A percentile compares a stretch with the other conserved stretches of the same genome.
phyloP scores from a whole-genome alignment of 441 rosid species.

The Gossypium gossypioides region DNA sequence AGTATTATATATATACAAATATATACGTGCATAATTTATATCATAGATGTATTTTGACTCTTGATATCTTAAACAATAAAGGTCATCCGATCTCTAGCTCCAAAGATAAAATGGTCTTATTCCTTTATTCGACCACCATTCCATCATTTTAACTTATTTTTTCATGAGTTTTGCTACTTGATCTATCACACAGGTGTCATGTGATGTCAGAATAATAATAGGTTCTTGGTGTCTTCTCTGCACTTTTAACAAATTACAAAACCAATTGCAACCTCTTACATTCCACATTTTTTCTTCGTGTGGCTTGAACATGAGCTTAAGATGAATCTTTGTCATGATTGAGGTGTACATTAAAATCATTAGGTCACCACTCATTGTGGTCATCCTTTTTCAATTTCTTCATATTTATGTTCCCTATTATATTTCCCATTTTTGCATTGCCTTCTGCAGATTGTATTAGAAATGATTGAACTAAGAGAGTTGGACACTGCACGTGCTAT shows the following conservation, averaged over 20 bases:
- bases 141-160: background rate
- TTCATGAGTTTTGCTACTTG: too few relatives aligned
- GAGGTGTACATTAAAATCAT: background rate
- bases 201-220: too few relatives aligned
- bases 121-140: background rate
- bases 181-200: too few relatives aligned
- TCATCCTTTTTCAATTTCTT: background rate
- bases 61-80: background rate
- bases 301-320: background rate
- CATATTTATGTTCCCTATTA: background rate
- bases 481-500: constrained; percentile 94
- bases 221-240: too few relatives aligned
- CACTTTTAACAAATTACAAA: too few relatives aligned
- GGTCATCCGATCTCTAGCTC: background rate
- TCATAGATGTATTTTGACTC: background rate
- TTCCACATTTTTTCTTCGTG: background rate
- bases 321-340: background rate
- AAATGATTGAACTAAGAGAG: constrained; percentile 97
- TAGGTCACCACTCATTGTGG: background rate
- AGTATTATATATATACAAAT: background rate
- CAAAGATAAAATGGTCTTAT: background rate
- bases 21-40: background rate
- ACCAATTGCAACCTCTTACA: too few relatives aligned
- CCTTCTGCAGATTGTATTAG: constrained; percentile 68
- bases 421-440: background rate